Evolutionary conservation across 73 alveolate genomes (phyloP).

Genomic region (Paramecium caudatum): DNA sequence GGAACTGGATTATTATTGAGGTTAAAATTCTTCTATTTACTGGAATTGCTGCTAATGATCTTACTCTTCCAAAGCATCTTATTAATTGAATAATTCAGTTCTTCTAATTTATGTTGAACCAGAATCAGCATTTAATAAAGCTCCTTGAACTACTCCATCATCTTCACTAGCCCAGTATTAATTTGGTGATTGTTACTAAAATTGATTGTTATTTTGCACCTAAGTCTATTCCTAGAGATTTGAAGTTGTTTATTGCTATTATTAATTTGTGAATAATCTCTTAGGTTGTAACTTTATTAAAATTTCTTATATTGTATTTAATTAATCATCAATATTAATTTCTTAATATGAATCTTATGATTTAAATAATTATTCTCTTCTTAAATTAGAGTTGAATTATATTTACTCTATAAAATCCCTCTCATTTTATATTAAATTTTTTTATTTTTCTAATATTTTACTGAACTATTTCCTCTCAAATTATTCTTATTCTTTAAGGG

Average conservation of each 20-base stretch:
- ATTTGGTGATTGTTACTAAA: not conserved
- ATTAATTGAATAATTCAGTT: no score
- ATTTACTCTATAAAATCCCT: not conserved
- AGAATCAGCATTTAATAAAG: constrained; percentile 24
- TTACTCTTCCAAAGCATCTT: no score
- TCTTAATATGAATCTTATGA: not conserved
- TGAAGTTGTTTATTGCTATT: no score
- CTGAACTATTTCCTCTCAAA: not conserved
- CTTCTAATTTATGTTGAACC: constrained; percentile 45
- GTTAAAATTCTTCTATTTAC: no score
- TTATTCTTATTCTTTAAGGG: not conserved
- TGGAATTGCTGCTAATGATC: no score
- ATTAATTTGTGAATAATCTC: no score
- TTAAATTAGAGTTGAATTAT: not conserved
- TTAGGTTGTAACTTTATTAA: no score
- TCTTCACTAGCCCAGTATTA: constrained; percentile 10
- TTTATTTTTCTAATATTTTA: not conserved
- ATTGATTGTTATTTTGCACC: not conserved
- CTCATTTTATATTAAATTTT: not conserved
- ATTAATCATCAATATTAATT: not conserved
- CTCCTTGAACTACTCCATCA: not conserved
- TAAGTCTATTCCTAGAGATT: not conserved
- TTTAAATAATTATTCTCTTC: not conserved
- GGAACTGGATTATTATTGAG: no score
- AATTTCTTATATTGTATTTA: not conserved